Percentiles rank a stretch among this genome's conserved stretches.
These are phyloP conservation scores for Crithidia bombi DNA, from an alignment of 208 protist species.

Conservation along the genomic window DNA sequence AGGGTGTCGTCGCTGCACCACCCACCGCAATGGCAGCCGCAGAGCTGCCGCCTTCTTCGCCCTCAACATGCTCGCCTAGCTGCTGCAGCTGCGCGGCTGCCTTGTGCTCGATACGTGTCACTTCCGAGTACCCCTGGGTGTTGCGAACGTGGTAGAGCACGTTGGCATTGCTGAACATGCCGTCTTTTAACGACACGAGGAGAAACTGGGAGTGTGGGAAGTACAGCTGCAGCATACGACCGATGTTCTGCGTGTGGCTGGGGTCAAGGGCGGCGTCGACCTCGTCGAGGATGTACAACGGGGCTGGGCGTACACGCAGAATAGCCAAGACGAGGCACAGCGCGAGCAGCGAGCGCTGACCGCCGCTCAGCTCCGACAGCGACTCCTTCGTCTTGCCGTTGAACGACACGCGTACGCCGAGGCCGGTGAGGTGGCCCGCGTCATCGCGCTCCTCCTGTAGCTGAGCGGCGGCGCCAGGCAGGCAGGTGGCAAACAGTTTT, in stretches of 20 bases:
- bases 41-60: neutral
- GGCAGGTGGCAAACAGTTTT: constrained; percentile 97
- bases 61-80: neutral
- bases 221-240: constrained; percentile 96
- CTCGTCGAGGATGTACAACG: constrained; percentile 99
- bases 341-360: constrained; percentile 99
- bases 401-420: constrained; percentile 97
- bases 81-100: neutral
- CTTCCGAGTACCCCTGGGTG: constrained; percentile 90
- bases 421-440: constrained; percentile 82
- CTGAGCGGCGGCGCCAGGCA: constrained; percentile 95
- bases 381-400: constrained; percentile 97
- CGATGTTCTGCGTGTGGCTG: constrained; percentile 99
- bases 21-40: neutral
- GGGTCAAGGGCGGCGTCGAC: constrained; percentile 99
- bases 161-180: constrained; percentile 99
- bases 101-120: constrained; percentile 65
- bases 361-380: constrained; percentile 98
- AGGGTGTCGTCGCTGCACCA: too few species aligned
- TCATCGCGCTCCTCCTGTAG: constrained; percentile 89
- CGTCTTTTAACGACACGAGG: constrained; percentile 99
- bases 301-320: constrained; percentile 98
- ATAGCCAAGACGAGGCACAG: constrained; percentile 99
- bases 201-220: constrained; percentile 99
- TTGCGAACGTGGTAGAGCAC: constrained; percentile 98